phyloP scores from a whole-genome alignment of 164 flowering plant genomes.

The Vitis labrusca region DNA sequence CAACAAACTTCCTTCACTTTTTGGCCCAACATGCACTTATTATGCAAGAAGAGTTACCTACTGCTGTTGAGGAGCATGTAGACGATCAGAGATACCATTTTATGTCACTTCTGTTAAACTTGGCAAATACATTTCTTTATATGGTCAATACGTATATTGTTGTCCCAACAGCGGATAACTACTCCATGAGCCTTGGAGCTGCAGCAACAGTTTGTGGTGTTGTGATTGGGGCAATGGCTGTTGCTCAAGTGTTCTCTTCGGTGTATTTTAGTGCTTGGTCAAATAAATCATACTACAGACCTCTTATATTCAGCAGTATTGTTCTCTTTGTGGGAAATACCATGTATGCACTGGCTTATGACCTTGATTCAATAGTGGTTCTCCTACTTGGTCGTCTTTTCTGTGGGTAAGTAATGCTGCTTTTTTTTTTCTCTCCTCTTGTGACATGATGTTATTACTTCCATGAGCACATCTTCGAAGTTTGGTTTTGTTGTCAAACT shows the following conservation, averaged over 20 bases:
- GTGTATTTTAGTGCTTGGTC: slow-evolving; percentile 86
- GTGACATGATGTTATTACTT: too few relatives aligned
- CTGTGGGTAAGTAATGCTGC: slow-evolving; percentile 55
- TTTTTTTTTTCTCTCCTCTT: slow-evolving; percentile 1
- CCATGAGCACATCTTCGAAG: too few relatives aligned
- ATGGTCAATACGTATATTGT: slow-evolving; percentile 80
- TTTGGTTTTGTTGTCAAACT: too few relatives aligned
- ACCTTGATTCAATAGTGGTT: slow-evolving; percentile 49
- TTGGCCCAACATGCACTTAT: slow-evolving; percentile 72
- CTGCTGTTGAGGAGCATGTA: slow-evolving; percentile 38
- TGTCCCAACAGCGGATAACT: slow-evolving; percentile 79
- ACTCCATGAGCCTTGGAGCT: slow-evolving; percentile 69
- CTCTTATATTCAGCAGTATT: slow-evolving; percentile 71
- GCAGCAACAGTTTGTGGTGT: slow-evolving; percentile 77
- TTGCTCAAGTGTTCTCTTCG: slow-evolving; percentile 73
- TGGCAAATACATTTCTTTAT: slow-evolving; percentile 69
- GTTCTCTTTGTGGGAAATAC: slow-evolving; percentile 60
- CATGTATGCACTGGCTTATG: slow-evolving; percentile 70
- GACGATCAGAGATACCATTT: slow-evolving; percentile 63
- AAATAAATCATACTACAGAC: slow-evolving; percentile 68
- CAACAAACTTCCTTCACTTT: slow-evolving; percentile 66
- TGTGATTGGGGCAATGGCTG: slow-evolving; percentile 79
- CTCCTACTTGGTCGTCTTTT: slow-evolving; percentile 65
- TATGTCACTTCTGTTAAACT: slow-evolving; percentile 64
- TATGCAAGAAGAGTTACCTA: slow-evolving; percentile 65